Base-by-base conservation (phyloP, 352 stramenopile species). In the Aphanomyces astaci region DNA sequence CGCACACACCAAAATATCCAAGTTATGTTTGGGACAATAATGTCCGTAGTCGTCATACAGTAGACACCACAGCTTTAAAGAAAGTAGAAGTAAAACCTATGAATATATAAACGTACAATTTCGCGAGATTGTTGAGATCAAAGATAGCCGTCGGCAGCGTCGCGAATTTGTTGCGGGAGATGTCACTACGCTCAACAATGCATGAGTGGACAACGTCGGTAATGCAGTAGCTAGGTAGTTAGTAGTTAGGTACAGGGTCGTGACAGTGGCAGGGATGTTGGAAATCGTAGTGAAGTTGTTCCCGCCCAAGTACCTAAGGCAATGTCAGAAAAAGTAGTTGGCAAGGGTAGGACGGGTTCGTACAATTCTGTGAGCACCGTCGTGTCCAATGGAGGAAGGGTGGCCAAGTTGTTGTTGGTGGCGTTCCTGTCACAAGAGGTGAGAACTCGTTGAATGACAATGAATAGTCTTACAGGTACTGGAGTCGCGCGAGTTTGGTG, bases 221-320 rank as follows among this genome's bases (percentile, higher is more conserved):
- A n/a, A n/a, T n/a, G n/a, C n/a, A n/a, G n/a, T n/a, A n/a, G n/a
- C n/a, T n/a, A 43, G 36, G 36, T 7, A 15, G 36, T 28, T 1
- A 25, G 0, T 28, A 17, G 54, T 10, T 19, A 31, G 28, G 28
- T 48, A 70, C 68, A 74, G 52, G 22, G 46, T 72, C 36, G 33
- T 22, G n/a, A 76, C 25, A 4, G 31, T n/a, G 9, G 60, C 46
- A 9, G 69, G 30, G 1, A 57, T 30, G 19, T 63, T 65, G 10
- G 75, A 59, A 54, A 88, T 82, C 10, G 75, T 64, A 13, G 64
- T 81, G 19, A 88, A 71, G 28, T 71, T 43, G 66, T 88, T 88
- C 11, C 76, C 68, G 2, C 67, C 70, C 59, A 87, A 43, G 45
- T 25, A 62, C 31, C 45, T 17, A 22, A 3, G 25, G 22, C 28